Evolutionary conservation across 2,329 filamentous ascomycete genomes (phyloP).

Genomic region (Alternaria sp.): DNA sequence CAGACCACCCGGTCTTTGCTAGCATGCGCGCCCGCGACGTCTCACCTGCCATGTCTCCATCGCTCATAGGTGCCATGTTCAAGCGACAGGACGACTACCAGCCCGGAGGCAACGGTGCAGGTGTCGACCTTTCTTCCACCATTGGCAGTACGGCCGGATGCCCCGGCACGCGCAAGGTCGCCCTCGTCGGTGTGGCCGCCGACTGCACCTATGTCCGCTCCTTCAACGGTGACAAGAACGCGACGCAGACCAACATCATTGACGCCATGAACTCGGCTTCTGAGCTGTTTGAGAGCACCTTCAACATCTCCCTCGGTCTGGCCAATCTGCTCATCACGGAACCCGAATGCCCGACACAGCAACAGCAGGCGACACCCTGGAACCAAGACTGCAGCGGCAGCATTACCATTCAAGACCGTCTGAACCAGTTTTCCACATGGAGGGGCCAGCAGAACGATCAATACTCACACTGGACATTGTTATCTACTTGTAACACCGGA

Average conservation of each 20-base stretch:
- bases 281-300: constrained; percentile 83
- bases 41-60: constrained; percentile 58
- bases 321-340: constrained; percentile 83
- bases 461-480: constrained; percentile 92
- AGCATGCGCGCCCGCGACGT: constrained; percentile 61
- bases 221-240: constrained; percentile 74
- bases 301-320: constrained; percentile 93
- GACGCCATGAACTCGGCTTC: constrained; percentile 85
- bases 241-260: constrained; percentile 79
- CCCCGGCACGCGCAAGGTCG: constrained; percentile 87
- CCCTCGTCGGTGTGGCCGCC: constrained; percentile 87
- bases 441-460: constrained; percentile 76
- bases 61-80: constrained; percentile 71
- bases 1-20: constrained; percentile 70
- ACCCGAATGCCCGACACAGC: constrained; percentile 72
- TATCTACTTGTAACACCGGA: constrained; percentile 81
- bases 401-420: constrained; percentile 73
- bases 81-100: constrained; percentile 71
- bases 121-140: constrained; percentile 76
- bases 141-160: constrained; percentile 88
- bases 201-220: constrained; percentile 85
- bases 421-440: constrained; percentile 91
- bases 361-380: constrained; percentile 75
- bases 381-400: constrained; percentile 74
- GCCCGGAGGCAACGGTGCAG: constrained; percentile 74